phyloP scores from a whole-genome alignment of 306 rosid genomes.

The Acacia crassicarpa region DNA sequence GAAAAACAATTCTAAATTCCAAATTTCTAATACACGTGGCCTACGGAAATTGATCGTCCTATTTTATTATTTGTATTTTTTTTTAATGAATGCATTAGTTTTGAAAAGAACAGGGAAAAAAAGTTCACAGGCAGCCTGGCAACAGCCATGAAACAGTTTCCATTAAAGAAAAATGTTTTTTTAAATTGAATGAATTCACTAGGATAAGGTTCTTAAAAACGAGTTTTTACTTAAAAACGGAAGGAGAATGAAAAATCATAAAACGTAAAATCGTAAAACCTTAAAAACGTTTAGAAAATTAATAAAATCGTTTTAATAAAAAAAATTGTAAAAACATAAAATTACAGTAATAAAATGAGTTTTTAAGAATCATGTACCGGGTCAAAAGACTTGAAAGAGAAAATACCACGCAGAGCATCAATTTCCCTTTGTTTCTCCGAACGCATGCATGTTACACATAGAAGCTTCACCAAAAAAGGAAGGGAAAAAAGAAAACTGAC shows the following conservation, averaged over 20 bases:
- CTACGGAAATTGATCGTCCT: too few relatives aligned
- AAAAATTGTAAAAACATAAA: too few relatives aligned
- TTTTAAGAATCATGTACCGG: too few relatives aligned
- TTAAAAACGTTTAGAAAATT: too few relatives aligned
- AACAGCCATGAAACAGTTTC: background rate
- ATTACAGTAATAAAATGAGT: too few relatives aligned
- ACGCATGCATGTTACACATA: background rate
- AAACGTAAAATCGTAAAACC: too few relatives aligned
- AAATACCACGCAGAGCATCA: background rate
- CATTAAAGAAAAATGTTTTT: background rate
- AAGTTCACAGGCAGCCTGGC: background rate
- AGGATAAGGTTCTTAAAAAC: too few relatives aligned
- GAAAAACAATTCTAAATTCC: background rate
- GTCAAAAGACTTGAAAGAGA: background rate
- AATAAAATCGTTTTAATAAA: too few relatives aligned
- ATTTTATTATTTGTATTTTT: too few relatives aligned
- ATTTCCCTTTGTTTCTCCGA: background rate
- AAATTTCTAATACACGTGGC: too few relatives aligned
- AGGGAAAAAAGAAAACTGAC: background rate
- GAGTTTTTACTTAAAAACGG: too few relatives aligned
- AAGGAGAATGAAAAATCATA: too few relatives aligned
- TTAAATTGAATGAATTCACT: background rate
- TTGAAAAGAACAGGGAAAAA: background rate
- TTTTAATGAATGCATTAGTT: background rate
- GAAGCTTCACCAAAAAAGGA: background rate